Base-by-base conservation (phyloP, 2,329 filamentous ascomycete genomes). In the Arthrocladium fulminans region DNA sequence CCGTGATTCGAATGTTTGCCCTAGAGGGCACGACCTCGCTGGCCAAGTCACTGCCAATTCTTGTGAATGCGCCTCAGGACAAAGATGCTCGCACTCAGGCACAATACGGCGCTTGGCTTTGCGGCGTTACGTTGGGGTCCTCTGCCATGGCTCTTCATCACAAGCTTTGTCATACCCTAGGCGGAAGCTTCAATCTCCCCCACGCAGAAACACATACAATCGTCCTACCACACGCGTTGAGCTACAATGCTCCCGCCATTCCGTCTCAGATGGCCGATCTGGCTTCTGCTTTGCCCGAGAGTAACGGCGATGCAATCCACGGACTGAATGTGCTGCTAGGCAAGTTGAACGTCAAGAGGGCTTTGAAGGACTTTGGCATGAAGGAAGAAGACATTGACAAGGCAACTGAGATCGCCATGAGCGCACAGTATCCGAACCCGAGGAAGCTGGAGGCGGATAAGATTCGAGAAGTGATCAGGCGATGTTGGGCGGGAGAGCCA, bases 181-280 rank as follows among this genome's bases (percentile, higher is more conserved):
- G 80, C 20, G 81, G 80, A 6, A 75, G 70, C 55, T 81, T 83
- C 61, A 73, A 76, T 52, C 69, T 84, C 5, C 78, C 80, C 0
- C 80, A 84, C 51, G 77, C 80, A 1, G 78, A 83, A 60, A 83
- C 79, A 0, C 81, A 84, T 57, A 79, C 79, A 0, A 74, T 78
- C 25, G 71, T 83, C 1, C 66, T 83, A 6, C 79, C 80, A 0
- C 80, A 83, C 57, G 76, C 77, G 0, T 63, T 83, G 2, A 75
- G 79, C 2, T 84, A 82, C 59, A 82, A 82, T 53, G 74, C 76
- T 0, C 75, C 77, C 0, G 65, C 63, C 0, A 71, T 80, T 2
- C 73, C 76, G 0, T 67, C 71, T 2, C 70, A 69, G 0, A 76
- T 81, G 72, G 63, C 64, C 43, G 68, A 68, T 51, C 59, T 83